Base-by-base conservation (phyloP, 2,329 filamentous ascomycete species). In the Colletotrichum sp. region DNA sequence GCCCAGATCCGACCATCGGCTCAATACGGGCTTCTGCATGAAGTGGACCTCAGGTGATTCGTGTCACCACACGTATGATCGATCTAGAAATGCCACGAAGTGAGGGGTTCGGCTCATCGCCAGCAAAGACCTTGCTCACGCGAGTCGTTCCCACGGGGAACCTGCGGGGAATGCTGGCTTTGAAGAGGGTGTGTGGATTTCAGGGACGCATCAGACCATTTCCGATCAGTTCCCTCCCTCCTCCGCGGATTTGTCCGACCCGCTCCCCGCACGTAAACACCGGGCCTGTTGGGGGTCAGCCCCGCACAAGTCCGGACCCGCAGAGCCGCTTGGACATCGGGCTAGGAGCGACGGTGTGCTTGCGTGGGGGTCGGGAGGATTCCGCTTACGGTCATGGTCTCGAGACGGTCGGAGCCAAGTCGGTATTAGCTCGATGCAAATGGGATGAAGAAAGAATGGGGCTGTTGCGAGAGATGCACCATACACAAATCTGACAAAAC, bases 281-380 rank as follows among this genome's bases (percentile, higher is more conserved):
- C 63, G 69, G 26, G 28, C 28, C 8, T 16, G 44, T 52, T 73
- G 73, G 73, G 73, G 73, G 73, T 73, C 70, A 76, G 24, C 12
- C 26, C 70, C 57, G 57, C 57, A 64, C 9, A 8, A 52, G 44
- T 24, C 28, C 57, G 59, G 73, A 59, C 64, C 63, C 64, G 59
- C 70, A 76, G 70, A 76, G 73, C 73, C 59, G 73, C 70, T 49
- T 21, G 21, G 70, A 57, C 59, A 9, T 30, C 69, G 69, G 44
- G 39, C 63, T 39, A 49, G 32, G 34, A 18, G 21, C 26, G 68
- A 71, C 60, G 34, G 55, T 8, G n/a, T 3, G 9, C 28, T 59
- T 73, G 18, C 57, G 73, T 76, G 73, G 73, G 73, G 73, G 70
- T 73, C 64, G 64, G 59, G 55, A 36, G 10, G 30, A 28, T 39